phyloP scores from a whole-genome alignment of 2,329 filamentous ascomycete genomes.

The Penicillium sp. region DNA sequence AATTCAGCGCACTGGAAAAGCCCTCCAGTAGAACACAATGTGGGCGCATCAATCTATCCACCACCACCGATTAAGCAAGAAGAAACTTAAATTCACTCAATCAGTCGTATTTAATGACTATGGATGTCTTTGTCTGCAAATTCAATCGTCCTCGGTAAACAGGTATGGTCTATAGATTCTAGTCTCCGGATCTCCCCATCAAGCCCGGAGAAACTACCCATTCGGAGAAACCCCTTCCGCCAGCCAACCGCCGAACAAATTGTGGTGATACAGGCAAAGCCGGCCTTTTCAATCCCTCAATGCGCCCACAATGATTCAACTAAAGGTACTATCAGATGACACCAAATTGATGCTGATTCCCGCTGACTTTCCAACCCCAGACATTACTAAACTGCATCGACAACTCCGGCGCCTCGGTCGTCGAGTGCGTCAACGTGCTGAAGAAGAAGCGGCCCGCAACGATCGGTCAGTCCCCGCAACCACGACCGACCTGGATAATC shows the following conservation, averaged over 20 bases:
- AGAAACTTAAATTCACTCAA: no score
- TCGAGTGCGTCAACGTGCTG: slow-evolving; percentile 93
- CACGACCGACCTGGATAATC: not conserved
- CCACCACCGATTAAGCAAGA: no score
- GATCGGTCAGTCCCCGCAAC: slow-evolving; percentile 67
- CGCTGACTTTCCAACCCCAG: slow-evolving; percentile 49
- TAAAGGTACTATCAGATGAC: slow-evolving; percentile 61
- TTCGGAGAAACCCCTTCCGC: slow-evolving; percentile 24
- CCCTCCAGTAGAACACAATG: no score
- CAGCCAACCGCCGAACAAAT: slow-evolving; percentile 20
- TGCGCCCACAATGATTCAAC: slow-evolving; percentile 77
- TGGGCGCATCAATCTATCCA: no score
- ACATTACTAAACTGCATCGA: slow-evolving; percentile 99
- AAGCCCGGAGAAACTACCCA: slow-evolving; percentile 18
- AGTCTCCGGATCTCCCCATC: not conserved
- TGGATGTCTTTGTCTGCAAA: no score
- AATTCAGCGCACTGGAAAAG: no score
- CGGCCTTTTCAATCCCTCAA: slow-evolving; percentile 21
- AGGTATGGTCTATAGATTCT: no score
- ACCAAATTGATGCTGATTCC: not conserved
- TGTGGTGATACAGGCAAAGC: slow-evolving; percentile 16
- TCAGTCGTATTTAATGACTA: no score
- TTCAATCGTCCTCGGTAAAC: no score
- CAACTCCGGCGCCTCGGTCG: slow-evolving; percentile 96
- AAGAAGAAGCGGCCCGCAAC: slow-evolving; percentile 83